A percentile compares a stretch with the other conserved stretches of the same genome.
These are phyloP conservation scores for Jacaranda copaia DNA, from an alignment of 257 asterid genomes.

Conservation along the genomic window DNA sequence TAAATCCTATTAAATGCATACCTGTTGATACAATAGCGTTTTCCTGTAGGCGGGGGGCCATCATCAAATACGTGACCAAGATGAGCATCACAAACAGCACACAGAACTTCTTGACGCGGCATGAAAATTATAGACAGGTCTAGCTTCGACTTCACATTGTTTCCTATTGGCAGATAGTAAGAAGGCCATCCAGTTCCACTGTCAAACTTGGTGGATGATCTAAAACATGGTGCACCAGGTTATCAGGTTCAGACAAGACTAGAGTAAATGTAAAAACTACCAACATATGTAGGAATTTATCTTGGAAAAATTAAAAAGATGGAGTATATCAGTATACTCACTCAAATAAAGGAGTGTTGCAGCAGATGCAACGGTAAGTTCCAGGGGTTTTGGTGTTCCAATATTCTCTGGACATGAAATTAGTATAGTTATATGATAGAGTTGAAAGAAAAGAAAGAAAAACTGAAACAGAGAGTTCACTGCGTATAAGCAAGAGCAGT, in stretches of 20 bases:
- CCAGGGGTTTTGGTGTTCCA: conserved; percentile 89
- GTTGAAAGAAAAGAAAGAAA: not conserved
- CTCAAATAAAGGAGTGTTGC: conserved; percentile 91
- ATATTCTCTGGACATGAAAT: conserved; percentile 67
- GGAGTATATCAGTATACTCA: conserved; percentile 37
- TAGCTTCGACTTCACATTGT: conserved; percentile 84
- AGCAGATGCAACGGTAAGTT: conserved; percentile 87
- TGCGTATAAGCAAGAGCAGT: no score
- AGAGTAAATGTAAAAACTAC: not conserved
- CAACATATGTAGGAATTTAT: not conserved
- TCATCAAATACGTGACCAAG: conserved; percentile 92
- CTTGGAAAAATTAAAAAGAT: not conserved
- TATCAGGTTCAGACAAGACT: conserved; percentile 12
- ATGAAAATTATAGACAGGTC: conserved; percentile 87
- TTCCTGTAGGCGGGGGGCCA: conserved; percentile 92
- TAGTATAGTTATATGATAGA: conserved; percentile 14
- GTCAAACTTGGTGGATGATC: conserved; percentile 90
- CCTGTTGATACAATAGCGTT: conserved; percentile 95
- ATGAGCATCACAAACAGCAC: conserved; percentile 89
- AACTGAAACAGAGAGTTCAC: no score
- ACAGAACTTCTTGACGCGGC: conserved; percentile 90
- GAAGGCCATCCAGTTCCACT: conserved; percentile 99
- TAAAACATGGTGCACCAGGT: conserved; percentile 36
- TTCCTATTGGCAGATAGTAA: conserved; percentile 72
- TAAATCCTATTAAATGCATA: conserved; percentile 25